Base-by-base conservation (phyloP, 1,139 yeast species). In the Taphrina betulina region DNA sequence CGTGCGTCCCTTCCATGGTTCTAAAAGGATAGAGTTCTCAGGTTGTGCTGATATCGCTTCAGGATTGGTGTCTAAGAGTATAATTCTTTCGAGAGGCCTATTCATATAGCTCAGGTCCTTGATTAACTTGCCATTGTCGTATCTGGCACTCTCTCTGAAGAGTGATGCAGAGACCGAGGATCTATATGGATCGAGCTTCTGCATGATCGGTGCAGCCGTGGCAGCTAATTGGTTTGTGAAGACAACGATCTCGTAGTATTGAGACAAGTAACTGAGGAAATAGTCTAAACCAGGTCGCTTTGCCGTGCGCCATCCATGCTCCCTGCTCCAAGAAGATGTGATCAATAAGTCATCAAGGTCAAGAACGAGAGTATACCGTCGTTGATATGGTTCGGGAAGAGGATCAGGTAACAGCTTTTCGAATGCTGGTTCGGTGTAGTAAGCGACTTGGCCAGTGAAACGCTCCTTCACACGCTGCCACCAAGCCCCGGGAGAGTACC, bases 271-370 rank as follows among this genome's bases (percentile, higher is more conserved):
- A 34, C 95, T 95, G 69, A 92, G 75, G 74, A 92, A 92, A 76
- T 94, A 94, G 72, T 94, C 98, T 61, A 88, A 82, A 60, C 98
- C 99, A 41, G 98, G 98, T 75, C 99, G 86, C 77, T 94, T 94
- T 42, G 95, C 97, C 19, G 97, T 92, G 74, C 95, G 83, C 99
- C 99, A 92, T 55, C 98, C 98, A 68, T 83, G 78, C 70, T 87
- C 82, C 63, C 89, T 82, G 60, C 86, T 81, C 98, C 98, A 92
- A 60, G 84, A 87, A 45, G 95, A 83, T 71, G 92, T 96, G 60
- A 90, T 81, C 69, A 92, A 78, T 61, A 92, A 75, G 68, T 92
- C 98, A 64, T 92, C 98, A 66, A 92, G 78, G 24, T 89, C 84
- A 63, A 92, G 72, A 3, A 92, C 96, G 64, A 92, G 76, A 2